Evolutionary conservation across 768 basidiomycete genomes (phyloP).

Genomic region (Xanthoconium purpureum): DNA sequence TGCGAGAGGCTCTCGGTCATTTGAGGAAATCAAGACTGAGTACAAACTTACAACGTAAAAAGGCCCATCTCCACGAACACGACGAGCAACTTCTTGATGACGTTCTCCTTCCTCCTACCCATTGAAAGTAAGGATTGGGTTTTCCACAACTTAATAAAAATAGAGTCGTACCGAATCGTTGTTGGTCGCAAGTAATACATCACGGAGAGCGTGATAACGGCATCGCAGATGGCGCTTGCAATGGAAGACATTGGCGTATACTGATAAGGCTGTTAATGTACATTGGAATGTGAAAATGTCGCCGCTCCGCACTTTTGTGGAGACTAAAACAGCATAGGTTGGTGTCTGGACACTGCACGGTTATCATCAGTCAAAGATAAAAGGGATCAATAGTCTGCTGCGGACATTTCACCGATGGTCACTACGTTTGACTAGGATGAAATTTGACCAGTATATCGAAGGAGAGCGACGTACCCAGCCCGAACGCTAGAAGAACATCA

Average conservation of each 20-base stretch:
- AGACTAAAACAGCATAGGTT: neutral
- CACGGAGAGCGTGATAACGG: conserved; percentile 7
- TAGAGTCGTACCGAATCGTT: conserved; percentile 1
- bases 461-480: conserved; percentile 2
- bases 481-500: conserved; percentile 3
- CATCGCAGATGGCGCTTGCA: conserved; percentile 6
- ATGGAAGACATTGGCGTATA: neutral
- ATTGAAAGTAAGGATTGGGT: neutral
- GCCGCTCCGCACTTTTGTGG: neutral
- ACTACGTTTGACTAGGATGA: neutral
- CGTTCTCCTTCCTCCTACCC: conserved; percentile 1
- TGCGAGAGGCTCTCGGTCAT: neutral
- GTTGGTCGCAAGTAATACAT: conserved; percentile 12
- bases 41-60: conserved; percentile 12
- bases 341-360: conserved; percentile 5
- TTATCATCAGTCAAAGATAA: neutral
- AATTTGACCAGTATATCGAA: neutral
- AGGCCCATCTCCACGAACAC: conserved; percentile 13
- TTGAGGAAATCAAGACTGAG: too few species aligned
- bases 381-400: neutral
- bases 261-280: neutral
- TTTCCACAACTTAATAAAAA: neutral
- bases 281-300: neutral
- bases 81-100: conserved; percentile 7
- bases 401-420: neutral